phyloP scores from a whole-genome alignment of 768 basidiomycete genomes.

The Leccinum fibrillosum region DNA sequence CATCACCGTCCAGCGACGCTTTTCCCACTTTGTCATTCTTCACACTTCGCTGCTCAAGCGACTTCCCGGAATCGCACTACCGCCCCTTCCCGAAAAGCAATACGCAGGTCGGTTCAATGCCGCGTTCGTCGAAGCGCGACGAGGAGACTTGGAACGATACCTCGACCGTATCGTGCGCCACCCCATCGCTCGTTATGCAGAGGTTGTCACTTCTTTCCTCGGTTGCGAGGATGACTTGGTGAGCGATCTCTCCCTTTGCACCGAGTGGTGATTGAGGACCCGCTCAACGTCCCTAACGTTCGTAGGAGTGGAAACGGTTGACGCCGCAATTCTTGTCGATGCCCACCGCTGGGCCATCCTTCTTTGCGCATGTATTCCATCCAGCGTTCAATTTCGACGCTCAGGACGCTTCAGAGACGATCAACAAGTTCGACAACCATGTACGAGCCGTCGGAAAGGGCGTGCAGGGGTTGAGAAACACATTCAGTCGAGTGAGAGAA shows the following conservation, averaged over 20 bases:
- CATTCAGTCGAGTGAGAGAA: constrained; percentile 62
- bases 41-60: constrained; percentile 66
- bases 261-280: not conserved
- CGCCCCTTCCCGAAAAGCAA: constrained; percentile 82
- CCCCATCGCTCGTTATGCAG: constrained; percentile 73
- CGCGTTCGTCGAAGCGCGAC: constrained; percentile 78
- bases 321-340: constrained; percentile 58
- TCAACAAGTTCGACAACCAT: constrained; percentile 64
- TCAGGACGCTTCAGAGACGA: constrained; percentile 60
- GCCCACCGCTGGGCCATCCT: constrained; percentile 68
- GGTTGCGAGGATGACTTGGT: constrained; percentile 74
- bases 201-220: constrained; percentile 77
- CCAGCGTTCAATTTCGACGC: constrained; percentile 81
- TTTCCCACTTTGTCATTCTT: constrained; percentile 80
- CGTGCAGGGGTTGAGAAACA: constrained; percentile 60
- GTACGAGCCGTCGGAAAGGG: constrained; percentile 64
- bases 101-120: constrained; percentile 77
- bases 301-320: constrained; percentile 68
- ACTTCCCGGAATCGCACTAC: constrained; percentile 74
- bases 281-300: constrained; percentile 1
- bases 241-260: constrained; percentile 28
- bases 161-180: constrained; percentile 67
- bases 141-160: constrained; percentile 81
- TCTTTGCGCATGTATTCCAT: constrained; percentile 79
- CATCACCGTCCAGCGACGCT: constrained; percentile 77